phyloP scores from a whole-genome alignment of 768 basidiomycete species.

The Lactarius quietus region DNA sequence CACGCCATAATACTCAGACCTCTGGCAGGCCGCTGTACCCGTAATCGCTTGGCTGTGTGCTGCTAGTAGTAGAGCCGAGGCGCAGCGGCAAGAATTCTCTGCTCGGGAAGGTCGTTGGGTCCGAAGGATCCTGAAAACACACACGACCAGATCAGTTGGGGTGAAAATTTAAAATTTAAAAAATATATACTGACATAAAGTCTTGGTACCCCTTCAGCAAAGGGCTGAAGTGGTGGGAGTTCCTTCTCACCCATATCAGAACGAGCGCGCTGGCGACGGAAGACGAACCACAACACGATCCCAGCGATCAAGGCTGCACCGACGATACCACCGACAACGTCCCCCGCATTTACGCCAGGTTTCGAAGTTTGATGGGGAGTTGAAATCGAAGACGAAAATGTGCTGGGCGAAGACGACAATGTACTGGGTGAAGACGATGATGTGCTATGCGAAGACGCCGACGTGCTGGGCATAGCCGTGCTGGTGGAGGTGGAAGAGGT shows the following conservation, averaged over 20 bases:
- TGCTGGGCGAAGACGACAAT: no score
- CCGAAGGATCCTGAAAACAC: conserved; percentile 22
- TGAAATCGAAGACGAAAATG: not conserved
- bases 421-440: no score
- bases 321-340: conserved; percentile 56
- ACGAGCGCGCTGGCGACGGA: conserved; percentile 31
- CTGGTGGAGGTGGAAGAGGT: not conserved
- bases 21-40: conserved; percentile 23
- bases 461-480: no score
- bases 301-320: conserved; percentile 43
- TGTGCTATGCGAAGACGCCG: no score
- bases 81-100: not conserved
- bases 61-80: not conserved
- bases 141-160: not conserved
- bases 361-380: conserved; percentile 26
- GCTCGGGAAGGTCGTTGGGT: conserved; percentile 24
- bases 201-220: conserved; percentile 3
- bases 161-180: not conserved
- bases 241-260: no score
- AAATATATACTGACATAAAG: conserved; percentile 21
- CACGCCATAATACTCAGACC: conserved; percentile 14
- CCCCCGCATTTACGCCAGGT: conserved; percentile 60
- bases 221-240: no score
- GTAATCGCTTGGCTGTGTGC: not conserved
- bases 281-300: conserved; percentile 39